These are phyloP conservation scores for Diaporthe aspalathi DNA, from an alignment of 2,329 filamentous ascomycete genomes.

Conservation along the genomic window DNA sequence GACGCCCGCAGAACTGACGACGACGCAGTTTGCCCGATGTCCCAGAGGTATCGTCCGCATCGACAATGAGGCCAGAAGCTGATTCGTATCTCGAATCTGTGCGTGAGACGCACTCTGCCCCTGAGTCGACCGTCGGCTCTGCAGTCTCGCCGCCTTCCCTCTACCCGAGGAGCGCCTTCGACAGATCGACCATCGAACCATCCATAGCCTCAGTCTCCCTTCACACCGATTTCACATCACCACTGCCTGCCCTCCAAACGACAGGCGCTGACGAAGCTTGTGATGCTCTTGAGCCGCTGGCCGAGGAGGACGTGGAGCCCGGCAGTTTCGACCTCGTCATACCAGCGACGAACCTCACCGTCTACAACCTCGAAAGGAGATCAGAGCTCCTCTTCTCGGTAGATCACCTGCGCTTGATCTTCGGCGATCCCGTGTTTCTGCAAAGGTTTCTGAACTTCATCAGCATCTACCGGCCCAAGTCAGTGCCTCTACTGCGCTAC, in stretches of 20 bases:
- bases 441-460: slow-evolving; percentile 76
- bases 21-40: slow-evolving; percentile 33
- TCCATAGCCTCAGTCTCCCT: slow-evolving; percentile 40
- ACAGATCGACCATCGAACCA: slow-evolving; percentile 24
- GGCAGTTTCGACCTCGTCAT: slow-evolving; percentile 61
- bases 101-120: slow-evolving; percentile 9
- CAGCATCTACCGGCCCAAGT: slow-evolving; percentile 67
- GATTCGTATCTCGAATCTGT: slow-evolving; percentile 14
- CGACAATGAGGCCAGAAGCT: slow-evolving; percentile 1
- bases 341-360: slow-evolving; percentile 43
- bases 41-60: slow-evolving; percentile 27
- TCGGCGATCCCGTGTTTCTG: slow-evolving; percentile 41
- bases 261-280: slow-evolving; percentile 64
- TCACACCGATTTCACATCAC: slow-evolving; percentile 35
- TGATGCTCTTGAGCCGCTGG: slow-evolving; percentile 60
- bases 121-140: slow-evolving; percentile 14
- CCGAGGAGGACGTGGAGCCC: slow-evolving; percentile 60
- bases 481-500: slow-evolving; percentile 75
- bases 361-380: slow-evolving; percentile 63
- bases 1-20: slow-evolving; percentile 30
- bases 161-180: neutral
- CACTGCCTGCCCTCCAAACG: slow-evolving; percentile 52
- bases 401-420: slow-evolving; percentile 54
- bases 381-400: slow-evolving; percentile 68
- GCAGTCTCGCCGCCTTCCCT: slow-evolving; percentile 17